Percentiles rank a stretch among this genome's conserved stretches.
These are phyloP conservation scores for Polytrichum commune DNA, from an alignment of 225 moss, liverwort and hornwort species.

Conservation along the genomic window DNA sequence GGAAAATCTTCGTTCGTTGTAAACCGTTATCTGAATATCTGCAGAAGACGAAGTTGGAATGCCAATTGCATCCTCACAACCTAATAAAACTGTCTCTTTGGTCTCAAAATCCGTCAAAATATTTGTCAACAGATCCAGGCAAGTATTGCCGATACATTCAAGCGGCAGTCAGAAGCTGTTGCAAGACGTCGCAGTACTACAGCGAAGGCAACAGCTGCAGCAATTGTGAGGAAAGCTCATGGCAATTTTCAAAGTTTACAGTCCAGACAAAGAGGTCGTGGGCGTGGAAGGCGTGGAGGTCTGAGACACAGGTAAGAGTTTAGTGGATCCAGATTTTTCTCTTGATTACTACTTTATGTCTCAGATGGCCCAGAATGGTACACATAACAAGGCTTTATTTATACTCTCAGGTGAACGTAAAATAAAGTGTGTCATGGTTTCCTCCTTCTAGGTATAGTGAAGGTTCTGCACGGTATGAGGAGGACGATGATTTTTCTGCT, in stretches of 20 bases:
- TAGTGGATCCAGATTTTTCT: not conserved
- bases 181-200: conserved; percentile 77
- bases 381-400: too few relatives aligned
- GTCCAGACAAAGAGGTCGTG: conserved; percentile 69
- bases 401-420: too few relatives aligned
- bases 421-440: too few relatives aligned
- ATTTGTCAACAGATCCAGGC: conserved; percentile 77
- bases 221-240: conserved; percentile 90
- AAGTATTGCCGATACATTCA: conserved; percentile 95
- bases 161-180: conserved; percentile 89
- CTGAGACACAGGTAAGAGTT: conserved; percentile 33
- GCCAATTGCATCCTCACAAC: too few relatives aligned
- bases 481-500: conserved; percentile 46
- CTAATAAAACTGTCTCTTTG: too few relatives aligned
- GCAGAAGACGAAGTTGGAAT: too few relatives aligned
- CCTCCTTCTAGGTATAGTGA: conserved; percentile 34
- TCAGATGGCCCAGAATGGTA: too few relatives aligned
- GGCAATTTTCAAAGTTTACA: conserved; percentile 83
- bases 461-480: conserved; percentile 47
- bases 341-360: too few relatives aligned
- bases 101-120: not conserved
- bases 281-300: conserved; percentile 60
- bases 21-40: too few relatives aligned
- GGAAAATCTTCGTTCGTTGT: too few relatives aligned
- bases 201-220: conserved; percentile 82